Percentiles rank a stretch among this genome's conserved stretches.
Evolutionary conservation across 495 filamentous ascomycete genomes (phyloP).

Genomic region (Penicillium silybi): DNA sequence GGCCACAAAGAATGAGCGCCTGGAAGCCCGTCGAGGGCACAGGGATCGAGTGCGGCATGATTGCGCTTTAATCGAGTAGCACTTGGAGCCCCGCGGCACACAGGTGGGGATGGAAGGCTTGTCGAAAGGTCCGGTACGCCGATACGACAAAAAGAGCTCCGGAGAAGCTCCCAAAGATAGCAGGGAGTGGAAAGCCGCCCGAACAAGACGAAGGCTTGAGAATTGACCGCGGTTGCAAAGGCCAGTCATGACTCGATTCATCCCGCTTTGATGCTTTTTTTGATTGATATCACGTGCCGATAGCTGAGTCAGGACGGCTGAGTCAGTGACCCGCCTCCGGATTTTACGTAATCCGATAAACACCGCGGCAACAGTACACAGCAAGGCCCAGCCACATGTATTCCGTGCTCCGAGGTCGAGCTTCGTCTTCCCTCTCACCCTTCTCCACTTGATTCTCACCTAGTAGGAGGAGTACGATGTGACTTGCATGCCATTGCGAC

Average conservation of each 20-base stretch:
- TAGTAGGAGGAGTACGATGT: conserved; percentile 31
- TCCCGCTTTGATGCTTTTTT: conserved; percentile 27
- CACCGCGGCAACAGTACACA: conserved; percentile 23
- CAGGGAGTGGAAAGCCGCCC: background rate
- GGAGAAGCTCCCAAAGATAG: background rate
- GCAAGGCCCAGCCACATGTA: conserved; percentile 40
- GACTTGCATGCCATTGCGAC: conserved; percentile 30
- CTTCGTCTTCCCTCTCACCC: conserved; percentile 18
- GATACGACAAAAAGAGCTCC: background rate
- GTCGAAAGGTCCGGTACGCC: background rate
- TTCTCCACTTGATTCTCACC: conserved; percentile 23
- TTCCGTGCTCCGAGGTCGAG: conserved; percentile 36
- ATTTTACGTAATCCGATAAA: conserved; percentile 12
- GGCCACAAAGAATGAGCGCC: conserved; percentile 80
- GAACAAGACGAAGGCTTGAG: background rate
- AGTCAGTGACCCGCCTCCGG: conserved; percentile 14
- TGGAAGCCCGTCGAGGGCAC: conserved; percentile 81
- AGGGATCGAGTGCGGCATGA: conserved; percentile 29
- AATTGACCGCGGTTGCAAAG: conserved; percentile 7
- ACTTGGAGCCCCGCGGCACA: conserved; percentile 7
- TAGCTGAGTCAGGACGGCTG: conserved; percentile 9
- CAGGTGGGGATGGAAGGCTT: conserved; percentile 1
- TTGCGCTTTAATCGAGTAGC: background rate
- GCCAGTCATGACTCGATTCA: conserved; percentile 1
- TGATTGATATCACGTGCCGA: conserved; percentile 18